Conservation (phyloP, 495 filamentous ascomycete species). For the Ascobolus immersus region DNA sequence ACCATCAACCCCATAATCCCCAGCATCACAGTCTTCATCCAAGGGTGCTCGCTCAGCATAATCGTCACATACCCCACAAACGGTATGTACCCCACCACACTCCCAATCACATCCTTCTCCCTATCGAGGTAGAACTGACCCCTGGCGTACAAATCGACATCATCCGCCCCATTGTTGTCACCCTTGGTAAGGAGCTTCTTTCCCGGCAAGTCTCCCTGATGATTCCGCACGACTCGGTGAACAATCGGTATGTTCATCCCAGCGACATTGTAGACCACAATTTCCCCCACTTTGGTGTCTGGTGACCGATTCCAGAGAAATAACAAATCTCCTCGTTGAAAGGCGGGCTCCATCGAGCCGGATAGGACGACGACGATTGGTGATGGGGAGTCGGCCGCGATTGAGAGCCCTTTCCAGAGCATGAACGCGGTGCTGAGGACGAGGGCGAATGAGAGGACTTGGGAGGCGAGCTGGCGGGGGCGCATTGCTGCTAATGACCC, state of each 20-base stretch:
- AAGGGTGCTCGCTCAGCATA: slow-evolving; percentile 83
- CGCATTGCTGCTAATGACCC: too few species aligned
- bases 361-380: slow-evolving; percentile 92
- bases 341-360: slow-evolving; percentile 90
- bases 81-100: slow-evolving; percentile 78
- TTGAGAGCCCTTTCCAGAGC: slow-evolving; percentile 90
- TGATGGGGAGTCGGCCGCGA: slow-evolving; percentile 60
- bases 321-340: slow-evolving; percentile 79
- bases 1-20: slow-evolving; percentile 90
- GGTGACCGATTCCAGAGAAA: slow-evolving; percentile 82
- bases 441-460: slow-evolving; percentile 82
- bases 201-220: slow-evolving; percentile 33
- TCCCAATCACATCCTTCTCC: slow-evolving; percentile 73
- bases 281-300: slow-evolving; percentile 55
- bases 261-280: slow-evolving; percentile 83
- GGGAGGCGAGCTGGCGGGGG: slow-evolving; percentile 62
- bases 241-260: slow-evolving; percentile 90
- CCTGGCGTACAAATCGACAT: slow-evolving; percentile 72
- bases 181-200: slow-evolving; percentile 77
- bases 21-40: slow-evolving; percentile 84
- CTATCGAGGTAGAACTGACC: slow-evolving; percentile 68
- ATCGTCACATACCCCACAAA: slow-evolving; percentile 97
- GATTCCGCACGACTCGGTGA: slow-evolving; percentile 57
- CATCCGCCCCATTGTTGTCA: slow-evolving; percentile 85
- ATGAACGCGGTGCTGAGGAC: slow-evolving; percentile 90